A percentile compares a stretch with the other conserved stretches of the same genome.
These are phyloP conservation scores for Sporisorium exsertum DNA, from an alignment of 1,284 basidiomycete genomes.

Conservation along the genomic window DNA sequence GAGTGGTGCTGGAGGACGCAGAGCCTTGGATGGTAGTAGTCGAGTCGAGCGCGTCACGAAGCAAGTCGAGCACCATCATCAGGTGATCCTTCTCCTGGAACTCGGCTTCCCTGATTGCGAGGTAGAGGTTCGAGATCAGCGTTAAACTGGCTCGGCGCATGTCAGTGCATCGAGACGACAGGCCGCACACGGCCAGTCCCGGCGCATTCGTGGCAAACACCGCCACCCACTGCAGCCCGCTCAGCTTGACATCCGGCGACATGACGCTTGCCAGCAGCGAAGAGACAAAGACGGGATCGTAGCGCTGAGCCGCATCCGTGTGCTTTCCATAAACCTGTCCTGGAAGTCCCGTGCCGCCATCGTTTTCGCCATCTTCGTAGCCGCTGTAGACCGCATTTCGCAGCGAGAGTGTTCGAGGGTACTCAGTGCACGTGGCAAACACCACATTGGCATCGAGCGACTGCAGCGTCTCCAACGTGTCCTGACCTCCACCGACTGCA, in stretches of 20 bases:
- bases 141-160: constrained; percentile 74
- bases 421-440: constrained; percentile 80
- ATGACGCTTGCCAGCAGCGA: constrained; percentile 78
- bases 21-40: constrained; percentile 20
- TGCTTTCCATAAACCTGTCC: constrained; percentile 42
- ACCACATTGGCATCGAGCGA: constrained; percentile 79
- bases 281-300: constrained; percentile 85
- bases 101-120: constrained; percentile 73
- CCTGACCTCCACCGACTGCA: neutral
- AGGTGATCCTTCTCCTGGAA: constrained; percentile 86
- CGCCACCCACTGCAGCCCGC: constrained; percentile 83
- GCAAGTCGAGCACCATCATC: constrained; percentile 78
- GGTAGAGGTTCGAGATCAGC: constrained; percentile 71
- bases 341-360: neutral
- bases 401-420: constrained; percentile 72
- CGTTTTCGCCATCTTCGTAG: constrained; percentile 9
- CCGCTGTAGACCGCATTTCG: constrained; percentile 25
- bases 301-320: constrained; percentile 68
- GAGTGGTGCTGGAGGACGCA: constrained; percentile 54
- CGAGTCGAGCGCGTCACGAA: constrained; percentile 69
- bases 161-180: constrained; percentile 78
- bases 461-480: constrained; percentile 76
- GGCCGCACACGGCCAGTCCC: constrained; percentile 78
- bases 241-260: constrained; percentile 72
- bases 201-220: constrained; percentile 84